Conservation (phyloP, 1,284 basidiomycete species). For the Exobasidium cylindrosporum region DNA sequence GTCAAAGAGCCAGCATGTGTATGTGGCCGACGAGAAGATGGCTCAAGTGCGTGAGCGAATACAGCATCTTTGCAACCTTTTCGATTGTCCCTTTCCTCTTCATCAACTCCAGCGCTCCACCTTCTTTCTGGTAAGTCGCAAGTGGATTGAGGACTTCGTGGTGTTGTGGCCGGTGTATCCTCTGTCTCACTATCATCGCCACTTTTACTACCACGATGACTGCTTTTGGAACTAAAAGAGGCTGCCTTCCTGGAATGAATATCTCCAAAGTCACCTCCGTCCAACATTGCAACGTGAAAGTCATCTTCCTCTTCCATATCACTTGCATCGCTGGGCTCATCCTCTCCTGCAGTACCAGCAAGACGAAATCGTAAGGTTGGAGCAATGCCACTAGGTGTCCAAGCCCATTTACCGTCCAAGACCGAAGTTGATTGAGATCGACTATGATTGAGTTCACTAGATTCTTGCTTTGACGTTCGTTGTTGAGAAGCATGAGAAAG, state of each 20-base stretch:
- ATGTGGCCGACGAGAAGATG: constrained; percentile 14
- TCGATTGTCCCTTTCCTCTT: background rate
- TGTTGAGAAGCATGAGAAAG: background rate
- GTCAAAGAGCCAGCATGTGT: constrained; percentile 18
- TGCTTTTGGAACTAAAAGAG: background rate
- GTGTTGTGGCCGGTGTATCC: constrained; percentile 19
- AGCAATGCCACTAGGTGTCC: background rate
- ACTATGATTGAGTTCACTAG: background rate
- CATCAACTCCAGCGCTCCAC: background rate
- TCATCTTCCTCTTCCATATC: constrained; percentile 17
- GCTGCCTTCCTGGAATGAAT: background rate
- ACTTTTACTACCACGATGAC: constrained; percentile 5
- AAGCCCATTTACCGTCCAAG: background rate
- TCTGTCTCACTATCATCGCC: constrained; percentile 8
- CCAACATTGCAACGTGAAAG: constrained; percentile 15
- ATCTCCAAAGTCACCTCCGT: constrained; percentile 9
- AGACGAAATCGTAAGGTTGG: constrained; percentile 1
- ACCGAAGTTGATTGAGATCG: background rate
- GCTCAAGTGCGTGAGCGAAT: constrained; percentile 16
- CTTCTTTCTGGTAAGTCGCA: constrained; percentile 12
- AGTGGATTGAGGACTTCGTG: constrained; percentile 18
- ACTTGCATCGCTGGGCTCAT: constrained; percentile 6
- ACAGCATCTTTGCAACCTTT: constrained; percentile 10
- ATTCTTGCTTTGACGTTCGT: constrained; percentile 3
- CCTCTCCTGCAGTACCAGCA: background rate